Percentiles rank a stretch among this genome's conserved stretches.
phyloP scores from a whole-genome alignment of 441 rosid species.

The Theobroma grandiflorum region DNA sequence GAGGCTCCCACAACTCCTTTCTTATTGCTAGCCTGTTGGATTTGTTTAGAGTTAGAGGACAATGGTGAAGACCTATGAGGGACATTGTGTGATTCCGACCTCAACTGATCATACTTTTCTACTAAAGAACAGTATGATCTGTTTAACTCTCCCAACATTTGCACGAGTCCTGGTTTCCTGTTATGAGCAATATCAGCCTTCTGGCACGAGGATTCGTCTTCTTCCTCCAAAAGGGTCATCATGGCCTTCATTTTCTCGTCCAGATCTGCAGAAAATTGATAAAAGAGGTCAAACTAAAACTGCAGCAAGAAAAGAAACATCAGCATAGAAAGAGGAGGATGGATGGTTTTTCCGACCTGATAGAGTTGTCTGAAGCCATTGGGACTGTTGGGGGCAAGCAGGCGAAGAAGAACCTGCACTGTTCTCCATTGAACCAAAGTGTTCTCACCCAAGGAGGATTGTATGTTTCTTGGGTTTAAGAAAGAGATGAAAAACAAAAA shows the following conservation, averaged over 20 bases:
- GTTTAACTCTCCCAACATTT: slow-evolving; percentile 43
- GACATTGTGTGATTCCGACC: slow-evolving; percentile 30
- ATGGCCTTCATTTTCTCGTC: slow-evolving; percentile 41
- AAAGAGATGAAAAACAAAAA: not conserved
- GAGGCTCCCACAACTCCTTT: slow-evolving; percentile 1
- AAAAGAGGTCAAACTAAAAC: not conserved
- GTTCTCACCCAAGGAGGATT: not conserved
- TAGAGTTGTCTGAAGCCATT: slow-evolving; percentile 41
- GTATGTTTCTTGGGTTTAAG: no score
- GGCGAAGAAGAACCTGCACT: slow-evolving; percentile 12
- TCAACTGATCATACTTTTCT: slow-evolving; percentile 40
- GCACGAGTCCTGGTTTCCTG: slow-evolving; percentile 32
- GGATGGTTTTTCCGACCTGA: slow-evolving; percentile 36
- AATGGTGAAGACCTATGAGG: slow-evolving; percentile 19
- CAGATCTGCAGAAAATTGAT: slow-evolving; percentile 39
- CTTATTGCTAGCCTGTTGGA: not conserved
- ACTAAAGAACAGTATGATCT: slow-evolving; percentile 44
- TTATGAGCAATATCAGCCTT: slow-evolving; percentile 19
- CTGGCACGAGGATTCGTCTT: slow-evolving; percentile 4
- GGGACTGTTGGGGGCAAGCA: slow-evolving; percentile 28
- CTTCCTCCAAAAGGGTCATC: slow-evolving; percentile 37
- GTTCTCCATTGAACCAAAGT: slow-evolving; percentile 35
- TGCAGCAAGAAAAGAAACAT: not conserved
- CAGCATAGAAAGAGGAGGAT: not conserved
- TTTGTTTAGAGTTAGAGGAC: slow-evolving; percentile 7